These are phyloP conservation scores for Pogostemon cablin DNA, from an alignment of 257 asterid genomes.

Conservation along the genomic window DNA sequence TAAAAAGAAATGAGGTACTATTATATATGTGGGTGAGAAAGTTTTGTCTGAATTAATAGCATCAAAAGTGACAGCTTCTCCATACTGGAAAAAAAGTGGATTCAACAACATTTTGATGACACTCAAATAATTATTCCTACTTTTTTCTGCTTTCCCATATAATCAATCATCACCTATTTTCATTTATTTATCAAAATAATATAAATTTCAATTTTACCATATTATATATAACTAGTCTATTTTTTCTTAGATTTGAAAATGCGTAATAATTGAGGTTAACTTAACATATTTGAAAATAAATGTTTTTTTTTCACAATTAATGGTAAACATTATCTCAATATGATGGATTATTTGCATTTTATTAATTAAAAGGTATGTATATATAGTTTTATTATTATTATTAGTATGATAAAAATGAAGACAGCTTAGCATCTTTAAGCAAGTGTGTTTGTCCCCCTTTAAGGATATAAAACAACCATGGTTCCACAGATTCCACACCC, in stretches of 20 bases:
- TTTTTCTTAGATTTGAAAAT: no score
- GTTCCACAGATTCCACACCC: constrained; percentile 30
- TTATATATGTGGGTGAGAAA: constrained; percentile 34
- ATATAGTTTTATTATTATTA: neutral
- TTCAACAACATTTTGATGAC: constrained; percentile 34
- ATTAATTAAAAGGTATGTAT: neutral
- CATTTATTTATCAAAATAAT: no score
- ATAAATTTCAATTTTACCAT: no score
- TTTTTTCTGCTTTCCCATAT: constrained; percentile 27
- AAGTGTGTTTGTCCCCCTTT: constrained; percentile 38
- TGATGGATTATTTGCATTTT: neutral
- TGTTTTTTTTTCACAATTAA: no score
- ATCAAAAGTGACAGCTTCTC: constrained; percentile 40
- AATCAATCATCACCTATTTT: constrained; percentile 18
- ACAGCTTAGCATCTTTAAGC: constrained; percentile 31
- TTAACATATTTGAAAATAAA: no score
- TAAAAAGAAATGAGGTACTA: neutral
- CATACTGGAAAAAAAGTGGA: constrained; percentile 33
- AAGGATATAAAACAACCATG: constrained; percentile 30
- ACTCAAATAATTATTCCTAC: constrained; percentile 31
- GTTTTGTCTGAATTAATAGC: constrained; percentile 33
- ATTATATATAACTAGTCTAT: no score
- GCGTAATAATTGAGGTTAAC: no score
- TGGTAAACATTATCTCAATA: neutral
- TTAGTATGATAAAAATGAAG: constrained; percentile 17